A percentile compares a stretch with the other conserved stretches of the same genome.
Conservation (phyloP, 148 eudicot species). For the Vaccinium vitisidaea region DNA sequence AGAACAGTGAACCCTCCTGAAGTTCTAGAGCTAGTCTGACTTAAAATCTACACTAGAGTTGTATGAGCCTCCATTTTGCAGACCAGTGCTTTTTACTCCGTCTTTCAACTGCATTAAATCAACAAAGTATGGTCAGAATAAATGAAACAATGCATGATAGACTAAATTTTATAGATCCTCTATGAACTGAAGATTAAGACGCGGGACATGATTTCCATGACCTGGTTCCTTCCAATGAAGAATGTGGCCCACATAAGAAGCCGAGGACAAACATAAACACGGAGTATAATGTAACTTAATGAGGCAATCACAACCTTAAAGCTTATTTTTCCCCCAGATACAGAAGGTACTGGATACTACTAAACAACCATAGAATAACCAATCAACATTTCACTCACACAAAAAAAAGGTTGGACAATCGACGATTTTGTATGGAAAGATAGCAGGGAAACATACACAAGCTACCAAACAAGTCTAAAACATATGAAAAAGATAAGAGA, state of each 20-base stretch:
- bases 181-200: background rate
- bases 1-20: background rate
- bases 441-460: background rate
- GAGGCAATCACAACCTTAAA: background rate
- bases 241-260: background rate
- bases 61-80: slow-evolving; percentile 40
- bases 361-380: background rate
- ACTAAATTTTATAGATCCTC: background rate
- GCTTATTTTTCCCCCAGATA: background rate
- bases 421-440: background rate
- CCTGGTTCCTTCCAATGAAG: background rate
- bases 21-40: slow-evolving; percentile 27
- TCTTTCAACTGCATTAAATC: slow-evolving; percentile 60
- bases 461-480: background rate
- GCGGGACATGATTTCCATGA: background rate
- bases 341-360: background rate
- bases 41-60: slow-evolving; percentile 28
- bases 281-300: background rate
- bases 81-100: slow-evolving; percentile 36
- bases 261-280: background rate
- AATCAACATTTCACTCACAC: background rate
- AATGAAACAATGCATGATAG: background rate
- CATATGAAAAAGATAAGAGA: background rate
- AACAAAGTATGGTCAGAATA: background rate
- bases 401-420: background rate